Conservation (phyloP, 495 filamentous ascomycete species). For the Usnea hakonensis region DNA sequence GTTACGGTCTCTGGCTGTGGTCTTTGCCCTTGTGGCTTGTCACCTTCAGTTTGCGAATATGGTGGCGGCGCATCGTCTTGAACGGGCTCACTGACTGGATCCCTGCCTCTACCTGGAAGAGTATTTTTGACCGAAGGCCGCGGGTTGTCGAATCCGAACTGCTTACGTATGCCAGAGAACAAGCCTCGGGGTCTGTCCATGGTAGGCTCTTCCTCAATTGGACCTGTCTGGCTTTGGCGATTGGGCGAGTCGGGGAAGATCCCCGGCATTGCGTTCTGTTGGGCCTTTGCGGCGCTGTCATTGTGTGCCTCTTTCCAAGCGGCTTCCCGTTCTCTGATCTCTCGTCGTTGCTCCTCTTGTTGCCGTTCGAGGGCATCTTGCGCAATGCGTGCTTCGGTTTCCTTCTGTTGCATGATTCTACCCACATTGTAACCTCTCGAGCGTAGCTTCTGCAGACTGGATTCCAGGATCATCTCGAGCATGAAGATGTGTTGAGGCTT, state of each 20-base stretch:
- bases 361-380: slow-evolving; percentile 72
- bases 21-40: slow-evolving; percentile 22
- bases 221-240: slow-evolving; percentile 23
- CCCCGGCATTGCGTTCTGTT: slow-evolving; percentile 53
- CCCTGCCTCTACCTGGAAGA: slow-evolving; percentile 12
- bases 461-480: slow-evolving; percentile 78
- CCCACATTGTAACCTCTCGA: slow-evolving; percentile 90
- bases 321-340: slow-evolving; percentile 55
- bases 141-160: slow-evolving; percentile 58
- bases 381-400: slow-evolving; percentile 73
- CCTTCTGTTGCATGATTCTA: slow-evolving; percentile 77
- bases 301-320: slow-evolving; percentile 38
- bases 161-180: slow-evolving; percentile 56
- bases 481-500: slow-evolving; percentile 78
- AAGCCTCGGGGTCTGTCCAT: slow-evolving; percentile 39
- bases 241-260: slow-evolving; percentile 55
- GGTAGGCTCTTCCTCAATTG: slow-evolving; percentile 28
- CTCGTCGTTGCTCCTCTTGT: slow-evolving; percentile 63
- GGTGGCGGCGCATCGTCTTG: slow-evolving; percentile 38
- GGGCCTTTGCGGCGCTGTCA: slow-evolving; percentile 25
- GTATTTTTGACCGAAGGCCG: slow-evolving; percentile 30
- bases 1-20: slow-evolving; percentile 37
- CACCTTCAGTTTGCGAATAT: slow-evolving; percentile 37
- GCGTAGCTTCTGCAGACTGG: slow-evolving; percentile 68
- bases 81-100: slow-evolving; percentile 9